Conservation (phyloP, 192 early-diverging fungal genomes). For the Geranomyces michiganensis region DNA sequence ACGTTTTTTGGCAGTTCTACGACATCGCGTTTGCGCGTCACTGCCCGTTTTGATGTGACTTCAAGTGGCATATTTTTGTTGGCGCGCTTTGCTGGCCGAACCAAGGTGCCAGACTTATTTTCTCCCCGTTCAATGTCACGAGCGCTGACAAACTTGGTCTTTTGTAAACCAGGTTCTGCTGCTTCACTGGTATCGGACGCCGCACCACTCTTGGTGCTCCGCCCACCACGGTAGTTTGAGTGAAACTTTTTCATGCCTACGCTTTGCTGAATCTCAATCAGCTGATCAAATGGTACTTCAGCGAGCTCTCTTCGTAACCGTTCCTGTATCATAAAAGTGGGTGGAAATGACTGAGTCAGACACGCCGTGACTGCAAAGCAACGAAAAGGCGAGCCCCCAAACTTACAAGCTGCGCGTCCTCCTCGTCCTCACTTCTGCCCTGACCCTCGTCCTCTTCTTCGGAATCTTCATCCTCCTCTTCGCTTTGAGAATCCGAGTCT, state of each 20-base stretch:
- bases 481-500: constrained; percentile 7
- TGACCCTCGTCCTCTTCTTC: constrained; percentile 11
- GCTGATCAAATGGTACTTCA: constrained; percentile 78
- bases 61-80: constrained; percentile 68
- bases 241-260: constrained; percentile 70
- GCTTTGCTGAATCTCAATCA: constrained; percentile 76
- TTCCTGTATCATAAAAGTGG: background rate
- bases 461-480: constrained; percentile 8
- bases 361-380: no score
- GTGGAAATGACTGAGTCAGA: no score
- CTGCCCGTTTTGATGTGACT: constrained; percentile 75
- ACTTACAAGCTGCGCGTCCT: background rate
- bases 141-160: no score
- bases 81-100: constrained; percentile 25
- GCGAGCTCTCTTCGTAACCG: constrained; percentile 54
- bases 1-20: constrained; percentile 62
- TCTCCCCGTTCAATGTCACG: background rate
- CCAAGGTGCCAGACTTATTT: background rate
- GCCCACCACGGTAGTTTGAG: constrained; percentile 44
- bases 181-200: background rate
- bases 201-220: background rate
- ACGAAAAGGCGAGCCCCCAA: background rate
- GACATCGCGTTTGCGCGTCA: constrained; percentile 71
- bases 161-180: background rate
- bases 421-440: background rate